Evolutionary conservation across 2,329 filamentous ascomycete genomes (phyloP).

Genomic region (Chrysoporthe austroafricana): DNA sequence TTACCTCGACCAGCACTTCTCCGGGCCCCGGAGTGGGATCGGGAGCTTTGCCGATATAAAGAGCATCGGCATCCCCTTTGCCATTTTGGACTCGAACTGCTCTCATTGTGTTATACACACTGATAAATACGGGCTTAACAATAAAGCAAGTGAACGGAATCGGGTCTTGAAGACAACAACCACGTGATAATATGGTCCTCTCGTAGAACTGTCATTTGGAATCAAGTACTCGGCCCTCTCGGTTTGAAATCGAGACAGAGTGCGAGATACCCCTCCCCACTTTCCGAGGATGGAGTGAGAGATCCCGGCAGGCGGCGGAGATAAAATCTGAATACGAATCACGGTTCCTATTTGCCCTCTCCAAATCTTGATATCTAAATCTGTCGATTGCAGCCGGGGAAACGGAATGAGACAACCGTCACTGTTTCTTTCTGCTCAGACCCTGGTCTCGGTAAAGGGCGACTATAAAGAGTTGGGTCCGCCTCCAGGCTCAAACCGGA

Average conservation of each 20-base stretch:
- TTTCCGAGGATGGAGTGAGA: neutral
- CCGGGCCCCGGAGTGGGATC: constrained; percentile 15
- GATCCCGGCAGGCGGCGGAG: neutral
- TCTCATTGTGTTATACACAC: neutral
- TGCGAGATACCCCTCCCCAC: constrained; percentile 1
- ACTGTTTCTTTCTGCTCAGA: neutral
- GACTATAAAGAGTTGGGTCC: neutral
- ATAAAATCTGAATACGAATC: neutral
- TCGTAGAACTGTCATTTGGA: neutral
- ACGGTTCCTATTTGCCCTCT: neutral
- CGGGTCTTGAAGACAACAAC: neutral
- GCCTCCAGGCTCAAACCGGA: neutral
- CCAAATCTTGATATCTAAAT: no score
- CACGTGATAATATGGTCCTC: neutral
- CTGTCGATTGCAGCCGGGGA: no score
- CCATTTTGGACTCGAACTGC: neutral
- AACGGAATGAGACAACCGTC: neutral
- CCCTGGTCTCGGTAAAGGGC: neutral
- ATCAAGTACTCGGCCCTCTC: neutral
- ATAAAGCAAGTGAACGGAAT: neutral
- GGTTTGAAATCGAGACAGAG: neutral
- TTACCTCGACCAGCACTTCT: constrained; percentile 22
- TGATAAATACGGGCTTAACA: neutral
- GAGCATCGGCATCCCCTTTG: constrained; percentile 1
- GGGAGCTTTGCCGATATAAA: constrained; percentile 9